phyloP scores from a whole-genome alignment of 1,284 basidiomycete species.

The Boletellus dicymbophilus region DNA sequence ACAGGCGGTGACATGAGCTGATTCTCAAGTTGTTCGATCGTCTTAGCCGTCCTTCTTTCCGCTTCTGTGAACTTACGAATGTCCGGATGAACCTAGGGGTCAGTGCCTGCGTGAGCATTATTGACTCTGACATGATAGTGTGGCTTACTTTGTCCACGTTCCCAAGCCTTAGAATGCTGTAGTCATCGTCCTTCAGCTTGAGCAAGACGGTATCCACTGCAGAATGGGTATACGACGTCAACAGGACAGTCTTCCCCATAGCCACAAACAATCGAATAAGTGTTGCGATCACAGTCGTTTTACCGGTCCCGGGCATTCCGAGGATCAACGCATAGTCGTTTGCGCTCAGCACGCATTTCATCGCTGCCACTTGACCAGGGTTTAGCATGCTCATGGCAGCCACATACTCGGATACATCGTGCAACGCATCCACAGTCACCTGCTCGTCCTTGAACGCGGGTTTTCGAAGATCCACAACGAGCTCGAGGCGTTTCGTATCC shows the following conservation, averaged over 20 bases:
- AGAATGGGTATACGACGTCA: conserved; percentile 96
- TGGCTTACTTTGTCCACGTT: conserved; percentile 85
- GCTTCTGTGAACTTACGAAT: conserved; percentile 73
- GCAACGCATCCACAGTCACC: conserved; percentile 21
- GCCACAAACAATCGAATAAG: conserved; percentile 81
- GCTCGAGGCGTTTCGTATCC: conserved; percentile 60
- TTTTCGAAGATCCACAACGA: conserved; percentile 80
- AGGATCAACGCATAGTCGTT: conserved; percentile 91
- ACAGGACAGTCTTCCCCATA: conserved; percentile 83
- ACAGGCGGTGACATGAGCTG: conserved; percentile 87
- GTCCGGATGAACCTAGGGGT: conserved; percentile 73
- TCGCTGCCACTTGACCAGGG: conserved; percentile 71
- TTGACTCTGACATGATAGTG: neutral
- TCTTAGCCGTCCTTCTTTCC: conserved; percentile 53
- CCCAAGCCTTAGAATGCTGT: conserved; percentile 83
- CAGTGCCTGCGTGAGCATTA: conserved; percentile 2
- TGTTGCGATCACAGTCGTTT: conserved; percentile 93
- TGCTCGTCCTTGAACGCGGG: conserved; percentile 61
- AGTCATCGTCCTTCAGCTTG: conserved; percentile 72
- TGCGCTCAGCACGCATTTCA: conserved; percentile 76
- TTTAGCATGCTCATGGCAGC: conserved; percentile 56
- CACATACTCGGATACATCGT: conserved; percentile 23
- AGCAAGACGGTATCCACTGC: conserved; percentile 95
- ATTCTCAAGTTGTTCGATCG: conserved; percentile 77
- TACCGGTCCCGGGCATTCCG: conserved; percentile 99